Evolutionary conservation across 2,329 filamentous ascomycete genomes (phyloP).

Genomic region (Myriosclerotinia scirpicola): DNA sequence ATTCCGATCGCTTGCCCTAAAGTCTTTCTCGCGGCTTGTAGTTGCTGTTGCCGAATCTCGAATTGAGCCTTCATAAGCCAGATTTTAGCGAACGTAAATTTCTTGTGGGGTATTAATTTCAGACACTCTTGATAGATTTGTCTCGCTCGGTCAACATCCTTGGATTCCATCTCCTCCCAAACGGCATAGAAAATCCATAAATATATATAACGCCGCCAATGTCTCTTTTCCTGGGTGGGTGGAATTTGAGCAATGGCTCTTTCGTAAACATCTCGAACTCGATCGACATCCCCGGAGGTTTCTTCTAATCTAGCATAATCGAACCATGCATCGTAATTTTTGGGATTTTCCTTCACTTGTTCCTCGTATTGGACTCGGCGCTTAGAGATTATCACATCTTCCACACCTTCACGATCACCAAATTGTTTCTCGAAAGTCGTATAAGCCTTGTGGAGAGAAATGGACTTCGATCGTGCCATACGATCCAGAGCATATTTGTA

Average conservation of each 20-base stretch:
- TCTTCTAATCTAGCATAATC: conserved; percentile 93
- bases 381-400: conserved; percentile 95
- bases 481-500: conserved; percentile 96
- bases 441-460: conserved; percentile 85
- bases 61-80: conserved; percentile 95
- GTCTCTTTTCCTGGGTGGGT: conserved; percentile 91
- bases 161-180: conserved; percentile 87
- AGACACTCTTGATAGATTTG: conserved; percentile 91
- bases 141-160: conserved; percentile 73
- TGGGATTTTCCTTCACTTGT: conserved; percentile 87
- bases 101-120: conserved; percentile 87
- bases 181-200: conserved; percentile 97
- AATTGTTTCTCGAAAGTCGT: conserved; percentile 99
- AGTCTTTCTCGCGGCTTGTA: conserved; percentile 80
- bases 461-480: conserved; percentile 82
- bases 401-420: conserved; percentile 87
- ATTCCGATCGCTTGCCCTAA: conserved; percentile 87
- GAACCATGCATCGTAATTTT: conserved; percentile 97
- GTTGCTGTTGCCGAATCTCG: conserved; percentile 81
- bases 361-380: conserved; percentile 91
- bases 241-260: conserved; percentile 93
- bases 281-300: conserved; percentile 74
- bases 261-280: conserved; percentile 91
- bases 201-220: conserved; percentile 97
- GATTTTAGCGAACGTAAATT: conserved; percentile 95